Conservation (phyloP, 1,284 basidiomycete species). For the Cerioporus squamosus region DNA sequence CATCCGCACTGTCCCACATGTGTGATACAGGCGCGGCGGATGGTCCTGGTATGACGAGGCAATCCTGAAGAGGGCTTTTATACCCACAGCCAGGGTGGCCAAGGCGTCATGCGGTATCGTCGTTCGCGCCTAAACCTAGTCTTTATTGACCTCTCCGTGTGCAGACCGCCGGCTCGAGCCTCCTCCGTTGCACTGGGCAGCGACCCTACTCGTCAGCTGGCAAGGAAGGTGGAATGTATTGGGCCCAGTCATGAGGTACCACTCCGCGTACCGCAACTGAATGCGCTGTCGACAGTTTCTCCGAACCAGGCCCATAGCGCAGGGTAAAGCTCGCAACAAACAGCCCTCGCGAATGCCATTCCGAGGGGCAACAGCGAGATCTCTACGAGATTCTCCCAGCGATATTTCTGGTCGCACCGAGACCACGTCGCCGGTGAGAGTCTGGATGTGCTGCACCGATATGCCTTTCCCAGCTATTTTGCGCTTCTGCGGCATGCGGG, state of each 20-base stretch:
- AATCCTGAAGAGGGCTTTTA: constrained; percentile 30
- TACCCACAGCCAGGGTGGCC: constrained; percentile 26
- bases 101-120: constrained; percentile 17
- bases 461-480: constrained; percentile 19
- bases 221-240: constrained; percentile 6
- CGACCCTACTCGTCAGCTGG: not conserved
- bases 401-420: constrained; percentile 12
- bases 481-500: constrained; percentile 13
- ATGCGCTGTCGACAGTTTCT: constrained; percentile 30
- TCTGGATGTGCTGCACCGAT: constrained; percentile 4
- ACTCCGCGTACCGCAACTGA: constrained; percentile 3
- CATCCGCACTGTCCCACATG: constrained; percentile 12
- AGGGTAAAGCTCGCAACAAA: constrained; percentile 33
- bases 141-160: constrained; percentile 8
- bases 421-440: constrained; percentile 13
- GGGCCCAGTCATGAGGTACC: constrained; percentile 12
- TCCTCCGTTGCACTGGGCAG: constrained; percentile 3
- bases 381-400: constrained; percentile 25
- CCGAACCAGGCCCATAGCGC: constrained; percentile 26
- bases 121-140: constrained; percentile 9
- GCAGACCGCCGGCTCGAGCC: constrained; percentile 9
- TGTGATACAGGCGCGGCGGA: constrained; percentile 15
- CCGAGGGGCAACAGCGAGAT: constrained; percentile 23
- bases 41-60: constrained; percentile 17
- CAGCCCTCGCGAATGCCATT: constrained; percentile 19